Conservation (phyloP, 331 rosid genomes). For the Quercus phellos region DNA sequence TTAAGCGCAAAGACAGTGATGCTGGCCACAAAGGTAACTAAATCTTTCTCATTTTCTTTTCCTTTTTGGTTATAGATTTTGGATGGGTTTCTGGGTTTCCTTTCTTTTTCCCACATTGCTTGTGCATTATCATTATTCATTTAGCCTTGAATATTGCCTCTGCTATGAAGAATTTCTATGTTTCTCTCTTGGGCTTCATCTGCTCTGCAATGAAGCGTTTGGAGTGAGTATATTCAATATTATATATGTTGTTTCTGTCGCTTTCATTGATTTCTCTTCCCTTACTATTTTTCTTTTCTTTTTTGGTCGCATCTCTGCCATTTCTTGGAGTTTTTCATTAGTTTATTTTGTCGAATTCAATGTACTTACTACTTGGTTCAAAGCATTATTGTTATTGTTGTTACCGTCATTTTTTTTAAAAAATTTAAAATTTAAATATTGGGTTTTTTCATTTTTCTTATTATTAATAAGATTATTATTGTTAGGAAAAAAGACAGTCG, state of each 20-base stretch:
- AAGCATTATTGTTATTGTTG: background rate
- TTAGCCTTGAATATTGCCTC: background rate
- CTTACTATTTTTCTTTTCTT: background rate
- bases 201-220: constrained; percentile 13
- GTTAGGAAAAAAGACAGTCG: too few relatives aligned
- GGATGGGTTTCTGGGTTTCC: background rate
- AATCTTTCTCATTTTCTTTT: background rate
- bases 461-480: too few relatives aligned
- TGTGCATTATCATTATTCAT: too few relatives aligned
- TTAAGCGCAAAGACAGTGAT: constrained; percentile 95
- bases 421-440: too few relatives aligned
- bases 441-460: too few relatives aligned
- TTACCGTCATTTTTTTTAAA: too few relatives aligned
- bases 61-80: background rate
- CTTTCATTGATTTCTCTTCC: background rate
- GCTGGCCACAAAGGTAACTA: constrained; percentile 82
- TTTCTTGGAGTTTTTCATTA: background rate
- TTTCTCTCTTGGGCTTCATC: background rate
- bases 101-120: background rate
- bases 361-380: background rate
- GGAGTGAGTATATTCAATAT: background rate
- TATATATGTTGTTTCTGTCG: background rate
- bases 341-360: background rate
- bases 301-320: background rate
- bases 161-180: background rate